Evolutionary conservation across 2,329 filamentous ascomycete genomes (phyloP).

Genomic region (Aschersonia sp.): DNA sequence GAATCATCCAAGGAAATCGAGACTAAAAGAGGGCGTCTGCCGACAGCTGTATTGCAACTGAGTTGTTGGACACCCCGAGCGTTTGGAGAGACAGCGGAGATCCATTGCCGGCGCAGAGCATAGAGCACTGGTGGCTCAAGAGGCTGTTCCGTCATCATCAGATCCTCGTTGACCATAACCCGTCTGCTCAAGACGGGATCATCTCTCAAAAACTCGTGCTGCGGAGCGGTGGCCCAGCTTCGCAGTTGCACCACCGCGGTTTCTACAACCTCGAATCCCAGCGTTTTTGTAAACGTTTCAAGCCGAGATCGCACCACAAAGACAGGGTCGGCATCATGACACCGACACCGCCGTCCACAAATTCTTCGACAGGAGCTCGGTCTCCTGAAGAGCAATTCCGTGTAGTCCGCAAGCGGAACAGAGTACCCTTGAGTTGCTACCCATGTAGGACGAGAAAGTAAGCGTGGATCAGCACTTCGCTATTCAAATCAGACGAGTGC

Average conservation of each 20-base stretch:
- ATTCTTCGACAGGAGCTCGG: slow-evolving; percentile 58
- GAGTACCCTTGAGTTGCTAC: slow-evolving; percentile 80
- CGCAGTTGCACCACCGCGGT: no score
- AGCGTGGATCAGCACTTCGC: slow-evolving; percentile 1
- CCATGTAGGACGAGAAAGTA: slow-evolving; percentile 88
- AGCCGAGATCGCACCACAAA: background rate
- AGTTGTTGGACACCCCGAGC: background rate
- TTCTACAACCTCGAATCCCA: no score
- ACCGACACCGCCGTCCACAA: slow-evolving; percentile 64
- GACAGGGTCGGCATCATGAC: slow-evolving; percentile 34
- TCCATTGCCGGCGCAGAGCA: background rate
- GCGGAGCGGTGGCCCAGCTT: no score
- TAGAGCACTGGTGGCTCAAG: background rate
- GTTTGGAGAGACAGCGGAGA: background rate
- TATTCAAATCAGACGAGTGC: background rate
- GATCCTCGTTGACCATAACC: no score
- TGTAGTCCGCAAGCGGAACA: slow-evolving; percentile 81
- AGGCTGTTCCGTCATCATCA: no score
- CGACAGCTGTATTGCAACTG: background rate
- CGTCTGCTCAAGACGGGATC: no score
- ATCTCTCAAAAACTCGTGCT: no score
- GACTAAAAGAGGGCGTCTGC: no score
- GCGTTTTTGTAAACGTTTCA: no score
- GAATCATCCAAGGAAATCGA: no score
- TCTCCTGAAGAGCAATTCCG: slow-evolving; percentile 79